Evolutionary conservation across 345 rosid genomes (phyloP), one percentile per base, ranked within the genome.

Genomic region (Linum usitatissimum): DNA sequence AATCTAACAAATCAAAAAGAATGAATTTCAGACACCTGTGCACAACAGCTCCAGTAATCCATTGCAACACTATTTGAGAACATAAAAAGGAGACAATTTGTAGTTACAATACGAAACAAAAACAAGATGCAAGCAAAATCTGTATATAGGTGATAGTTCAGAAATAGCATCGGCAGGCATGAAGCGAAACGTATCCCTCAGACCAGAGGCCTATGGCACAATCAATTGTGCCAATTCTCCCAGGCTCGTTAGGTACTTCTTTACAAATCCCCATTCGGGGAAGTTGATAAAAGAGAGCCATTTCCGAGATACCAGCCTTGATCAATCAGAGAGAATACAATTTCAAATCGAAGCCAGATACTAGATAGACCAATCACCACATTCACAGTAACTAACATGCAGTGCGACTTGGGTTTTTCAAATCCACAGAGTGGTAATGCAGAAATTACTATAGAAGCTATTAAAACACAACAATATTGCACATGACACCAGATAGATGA

Each of bases 191-290:
- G 39, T 63, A 18, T 62, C 70, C 85, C 79, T 62, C 48, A 40
- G 13, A 84, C 78, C 84, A 79, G 66, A 84, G 86, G 89, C 89
- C 84, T 81, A 79, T 79, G 83, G 77, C 89, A 76, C 69, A 18
- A 39, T n/a, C 48, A 15, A 8, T 6, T 49, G 67, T 66, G 79
- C 81, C 89, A 84, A 84, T 70, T 81, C 86, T 81, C 48, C 48
- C 83, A 30, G 69, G 83, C 81, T 79, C 82, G 53, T 40, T 23
- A 40, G 21, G 84, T 81, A 66, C 76, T 76, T 60, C 84, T 61
- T 72, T 31, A 75, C 84, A 77, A 70, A 71, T 59, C 19, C 72
- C 77, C 74, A 5, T 23, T 3, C 0, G 6, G 77, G 71, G 18
- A 62, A 61, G 55, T 39, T 75, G 71, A 40, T 40, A 49, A 70